Percentiles rank a stretch among this genome's conserved stretches.
These are phyloP conservation scores for Phytophthora crassamura DNA, from an alignment of 352 stramenopile species.

Conservation along the genomic window DNA sequence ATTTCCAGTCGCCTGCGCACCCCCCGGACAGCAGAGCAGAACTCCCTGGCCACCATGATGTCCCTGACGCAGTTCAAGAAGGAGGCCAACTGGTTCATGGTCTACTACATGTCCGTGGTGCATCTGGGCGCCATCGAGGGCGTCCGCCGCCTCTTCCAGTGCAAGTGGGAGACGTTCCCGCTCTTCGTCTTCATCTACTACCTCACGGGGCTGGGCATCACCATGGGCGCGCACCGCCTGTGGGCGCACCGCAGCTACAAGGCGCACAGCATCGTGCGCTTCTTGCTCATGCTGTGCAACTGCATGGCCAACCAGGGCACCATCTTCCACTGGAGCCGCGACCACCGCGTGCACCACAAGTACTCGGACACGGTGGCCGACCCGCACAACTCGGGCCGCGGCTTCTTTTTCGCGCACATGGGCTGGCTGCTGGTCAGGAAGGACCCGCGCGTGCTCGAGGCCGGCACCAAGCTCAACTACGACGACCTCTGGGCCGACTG, in stretches of 20 bases:
- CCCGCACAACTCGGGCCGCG: slow-evolving; percentile 96
- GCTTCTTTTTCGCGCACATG: slow-evolving; percentile 99
- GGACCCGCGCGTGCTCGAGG: slow-evolving; percentile 91
- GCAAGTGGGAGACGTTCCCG: slow-evolving; percentile 89
- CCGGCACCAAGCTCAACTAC: slow-evolving; percentile 95
- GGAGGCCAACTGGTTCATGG: slow-evolving; percentile 98
- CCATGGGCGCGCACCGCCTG: slow-evolving; percentile 97
- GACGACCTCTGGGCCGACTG: slow-evolving; percentile 97
- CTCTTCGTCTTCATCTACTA: slow-evolving; percentile 94
- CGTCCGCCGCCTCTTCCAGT: slow-evolving; percentile 78
- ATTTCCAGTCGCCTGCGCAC: slow-evolving; percentile 39
- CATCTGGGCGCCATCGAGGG: slow-evolving; percentile 92
- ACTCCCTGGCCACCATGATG: slow-evolving; percentile 46
- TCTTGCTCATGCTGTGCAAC: slow-evolving; percentile 98
- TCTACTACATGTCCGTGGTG: slow-evolving; percentile 97
- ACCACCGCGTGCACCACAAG: slow-evolving; percentile 99
- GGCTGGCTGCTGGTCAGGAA: slow-evolving; percentile 99
- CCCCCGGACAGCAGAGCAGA: not conserved
- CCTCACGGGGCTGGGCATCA: slow-evolving; percentile 97
- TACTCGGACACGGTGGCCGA: slow-evolving; percentile 96
- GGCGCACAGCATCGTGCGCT: slow-evolving; percentile 89
- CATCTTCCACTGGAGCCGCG: slow-evolving; percentile 98
- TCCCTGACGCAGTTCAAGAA: slow-evolving; percentile 69
- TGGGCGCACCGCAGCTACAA: slow-evolving; percentile 98
- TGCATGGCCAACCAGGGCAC: slow-evolving; percentile 98